These are phyloP conservation scores for Lactarius evosmus DNA, from an alignment of 768 basidiomycete species.

Conservation along the genomic window DNA sequence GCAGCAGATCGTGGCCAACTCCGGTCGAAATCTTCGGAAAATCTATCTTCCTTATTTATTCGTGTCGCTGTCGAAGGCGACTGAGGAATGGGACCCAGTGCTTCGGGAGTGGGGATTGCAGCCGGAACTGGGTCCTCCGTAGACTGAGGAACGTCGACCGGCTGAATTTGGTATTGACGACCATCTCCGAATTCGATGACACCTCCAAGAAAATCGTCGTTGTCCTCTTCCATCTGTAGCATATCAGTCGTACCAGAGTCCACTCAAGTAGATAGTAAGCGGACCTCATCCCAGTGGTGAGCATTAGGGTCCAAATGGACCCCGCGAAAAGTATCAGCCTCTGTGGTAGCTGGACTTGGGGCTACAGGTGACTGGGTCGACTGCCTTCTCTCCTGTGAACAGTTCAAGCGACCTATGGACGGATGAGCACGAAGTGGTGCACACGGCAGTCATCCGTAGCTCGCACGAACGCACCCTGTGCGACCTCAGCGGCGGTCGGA, in stretches of 20 bases:
- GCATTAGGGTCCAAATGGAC: conserved; percentile 91
- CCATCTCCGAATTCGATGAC: conserved; percentile 97
- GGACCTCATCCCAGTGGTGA: conserved; percentile 97
- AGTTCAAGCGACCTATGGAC: conserved; percentile 29
- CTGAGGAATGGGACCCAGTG: not conserved
- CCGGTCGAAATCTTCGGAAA: conserved; percentile 92
- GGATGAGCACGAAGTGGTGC: not conserved
- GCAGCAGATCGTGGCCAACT: conserved; percentile 83
- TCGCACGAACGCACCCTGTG: conserved; percentile 56
- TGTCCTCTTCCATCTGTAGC: conserved; percentile 82
- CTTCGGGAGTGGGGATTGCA: conserved; percentile 9
- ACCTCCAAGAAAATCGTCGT: conserved; percentile 82
- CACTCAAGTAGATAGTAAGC: conserved; percentile 32
- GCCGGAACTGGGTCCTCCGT: conserved; percentile 21
- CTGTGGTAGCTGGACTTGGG: conserved; percentile 68
- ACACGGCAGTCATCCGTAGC: not conserved
- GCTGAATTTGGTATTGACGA: conserved; percentile 80
- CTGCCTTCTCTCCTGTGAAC: conserved; percentile 38
- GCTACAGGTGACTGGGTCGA: conserved; percentile 50
- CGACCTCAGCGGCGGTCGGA: conserved; percentile 95
- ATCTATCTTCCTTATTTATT: conserved; percentile 82
- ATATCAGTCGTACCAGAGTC: conserved; percentile 19
- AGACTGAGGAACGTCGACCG: conserved; percentile 36
- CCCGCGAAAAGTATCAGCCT: conserved; percentile 92
- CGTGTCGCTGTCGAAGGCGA: conserved; percentile 37